Conservation (phyloP, 257 asterid genomes). For the Echites panduratus region DNA sequence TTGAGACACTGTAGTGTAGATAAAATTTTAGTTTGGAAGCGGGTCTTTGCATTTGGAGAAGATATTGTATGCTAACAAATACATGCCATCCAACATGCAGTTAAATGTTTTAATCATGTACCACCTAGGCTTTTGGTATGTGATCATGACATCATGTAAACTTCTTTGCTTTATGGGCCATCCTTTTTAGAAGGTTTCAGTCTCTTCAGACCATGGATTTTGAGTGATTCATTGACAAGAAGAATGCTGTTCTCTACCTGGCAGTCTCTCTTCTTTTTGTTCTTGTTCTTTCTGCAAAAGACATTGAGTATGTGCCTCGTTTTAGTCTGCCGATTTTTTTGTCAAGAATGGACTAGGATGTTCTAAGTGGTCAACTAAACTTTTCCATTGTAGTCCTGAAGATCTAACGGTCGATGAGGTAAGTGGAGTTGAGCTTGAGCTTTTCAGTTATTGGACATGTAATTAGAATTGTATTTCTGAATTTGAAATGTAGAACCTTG, state of each 20-base stretch:
- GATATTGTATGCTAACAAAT: background rate
- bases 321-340: background rate
- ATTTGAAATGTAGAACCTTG: background rate
- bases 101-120: background rate
- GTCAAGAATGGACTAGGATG: background rate
- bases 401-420: background rate
- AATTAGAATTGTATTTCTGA: background rate
- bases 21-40: background rate
- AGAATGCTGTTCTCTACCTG: background rate
- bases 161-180: background rate
- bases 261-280: background rate
- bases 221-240: background rate
- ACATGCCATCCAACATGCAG: background rate
- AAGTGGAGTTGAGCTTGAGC: background rate
- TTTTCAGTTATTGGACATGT: background rate
- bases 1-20: background rate
- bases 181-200: background rate
- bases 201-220: background rate
- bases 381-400: background rate
- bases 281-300: background rate
- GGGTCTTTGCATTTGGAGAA: background rate
- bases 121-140: background rate
- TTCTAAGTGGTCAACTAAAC: background rate
- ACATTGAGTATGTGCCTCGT: background rate
- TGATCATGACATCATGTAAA: background rate